Evolutionary conservation across 2,329 filamentous ascomycete species (phyloP).

Genomic region (Talaromyces sp.): DNA sequence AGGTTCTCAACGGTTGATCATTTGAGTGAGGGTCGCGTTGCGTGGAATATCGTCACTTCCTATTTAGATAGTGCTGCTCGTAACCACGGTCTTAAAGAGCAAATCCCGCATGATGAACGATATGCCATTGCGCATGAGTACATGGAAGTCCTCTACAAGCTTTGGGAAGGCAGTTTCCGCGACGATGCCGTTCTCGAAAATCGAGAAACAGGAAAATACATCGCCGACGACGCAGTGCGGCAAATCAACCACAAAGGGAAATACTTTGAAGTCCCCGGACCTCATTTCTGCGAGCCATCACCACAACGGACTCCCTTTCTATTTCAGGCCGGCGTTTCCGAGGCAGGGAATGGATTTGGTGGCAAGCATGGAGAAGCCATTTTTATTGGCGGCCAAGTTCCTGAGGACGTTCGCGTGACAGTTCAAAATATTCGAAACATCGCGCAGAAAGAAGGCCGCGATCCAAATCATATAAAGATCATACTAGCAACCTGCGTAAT

Average conservation of each 20-base stretch:
- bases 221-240: constrained; percentile 33
- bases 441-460: constrained; percentile 38
- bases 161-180: constrained; percentile 54
- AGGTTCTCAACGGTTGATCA: constrained; percentile 55
- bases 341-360: constrained; percentile 46
- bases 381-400: constrained; percentile 46
- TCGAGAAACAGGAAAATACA: constrained; percentile 26
- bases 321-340: constrained; percentile 47
- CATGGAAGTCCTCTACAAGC: constrained; percentile 44
- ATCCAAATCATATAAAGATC: constrained; percentile 43
- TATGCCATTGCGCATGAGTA: constrained; percentile 51
- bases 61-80: constrained; percentile 49
- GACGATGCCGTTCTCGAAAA: constrained; percentile 36
- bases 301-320: constrained; percentile 49
- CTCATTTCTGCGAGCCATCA: constrained; percentile 45
- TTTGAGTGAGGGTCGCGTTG: constrained; percentile 50
- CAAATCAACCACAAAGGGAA: constrained; percentile 36
- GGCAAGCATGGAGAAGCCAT: constrained; percentile 46
- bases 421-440: constrained; percentile 42
- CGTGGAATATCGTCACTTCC: constrained; percentile 53
- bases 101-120: constrained; percentile 49
- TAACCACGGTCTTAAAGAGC: constrained; percentile 45
- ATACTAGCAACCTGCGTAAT: constrained; percentile 45
- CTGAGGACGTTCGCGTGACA: constrained; percentile 39
- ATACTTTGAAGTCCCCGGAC: constrained; percentile 17